Evolutionary conservation across 306 rosid genomes (phyloP).

Genomic region (Dalbergia oliveri): DNA sequence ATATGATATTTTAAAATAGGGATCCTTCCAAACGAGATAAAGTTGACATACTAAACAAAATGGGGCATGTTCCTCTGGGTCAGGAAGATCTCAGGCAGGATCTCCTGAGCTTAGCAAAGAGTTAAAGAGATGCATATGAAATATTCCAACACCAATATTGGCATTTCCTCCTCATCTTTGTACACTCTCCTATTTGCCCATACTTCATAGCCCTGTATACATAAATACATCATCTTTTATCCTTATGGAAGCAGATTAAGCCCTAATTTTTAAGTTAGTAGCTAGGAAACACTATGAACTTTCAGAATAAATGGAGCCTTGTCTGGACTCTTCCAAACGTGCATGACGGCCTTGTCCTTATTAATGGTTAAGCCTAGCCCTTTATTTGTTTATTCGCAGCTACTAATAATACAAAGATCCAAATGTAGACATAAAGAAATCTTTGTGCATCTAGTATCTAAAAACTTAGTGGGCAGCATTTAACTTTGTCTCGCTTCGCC

Average conservation of each 20-base stretch:
- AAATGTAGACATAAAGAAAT: slow-evolving; percentile 43
- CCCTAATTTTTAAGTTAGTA: slow-evolving; percentile 14
- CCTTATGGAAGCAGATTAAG: slow-evolving; percentile 43
- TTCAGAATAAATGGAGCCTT: slow-evolving; percentile 44
- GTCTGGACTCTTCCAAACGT: slow-evolving; percentile 52
- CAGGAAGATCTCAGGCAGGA: slow-evolving; percentile 69
- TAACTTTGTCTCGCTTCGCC: too few species aligned
- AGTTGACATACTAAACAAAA: slow-evolving; percentile 67
- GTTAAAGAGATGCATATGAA: slow-evolving; percentile 51
- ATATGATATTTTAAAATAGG: slow-evolving; percentile 39
- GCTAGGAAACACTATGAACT: slow-evolving; percentile 38
- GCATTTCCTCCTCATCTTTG: slow-evolving; percentile 54
- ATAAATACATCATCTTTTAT: slow-evolving; percentile 53
- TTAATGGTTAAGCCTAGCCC: slow-evolving; percentile 17
- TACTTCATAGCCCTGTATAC: slow-evolving; percentile 34
- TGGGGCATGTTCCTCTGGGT: slow-evolving; percentile 77
- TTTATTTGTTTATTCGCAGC: slow-evolving; percentile 34
- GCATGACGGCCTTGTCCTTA: slow-evolving; percentile 54
- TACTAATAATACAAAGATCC: slow-evolving; percentile 34
- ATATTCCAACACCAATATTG: slow-evolving; percentile 58
- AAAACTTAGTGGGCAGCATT: slow-evolving; percentile 41
- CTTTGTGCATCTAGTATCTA: slow-evolving; percentile 38
- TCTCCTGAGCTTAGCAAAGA: slow-evolving; percentile 54
- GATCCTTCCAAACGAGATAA: slow-evolving; percentile 72
- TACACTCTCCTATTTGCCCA: slow-evolving; percentile 44